A percentile compares a stretch with the other conserved stretches of the same genome.
These are phyloP conservation scores for Colletotrichum musicola DNA, from an alignment of 2,329 filamentous ascomycete genomes.

Conservation along the genomic window DNA sequence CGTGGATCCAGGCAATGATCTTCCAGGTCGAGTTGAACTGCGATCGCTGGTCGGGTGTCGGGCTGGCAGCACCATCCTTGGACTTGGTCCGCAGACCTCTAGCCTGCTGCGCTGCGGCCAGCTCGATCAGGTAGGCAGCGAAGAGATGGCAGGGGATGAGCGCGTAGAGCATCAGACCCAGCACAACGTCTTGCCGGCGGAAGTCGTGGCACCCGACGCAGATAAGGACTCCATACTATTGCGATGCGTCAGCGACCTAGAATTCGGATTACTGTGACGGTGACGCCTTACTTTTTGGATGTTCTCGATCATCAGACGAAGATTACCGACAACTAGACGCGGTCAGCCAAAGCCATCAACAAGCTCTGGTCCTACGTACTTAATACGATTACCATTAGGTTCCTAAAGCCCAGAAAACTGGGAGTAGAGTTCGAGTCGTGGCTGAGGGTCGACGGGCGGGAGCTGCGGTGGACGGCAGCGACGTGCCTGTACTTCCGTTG, in stretches of 20 bases:
- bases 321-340: conserved; percentile 83
- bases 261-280: conserved; percentile 32
- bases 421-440: conserved; percentile 81
- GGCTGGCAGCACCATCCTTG: conserved; percentile 63
- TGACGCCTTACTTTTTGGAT: conserved; percentile 79
- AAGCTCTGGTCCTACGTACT: conserved; percentile 62
- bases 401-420: conserved; percentile 93
- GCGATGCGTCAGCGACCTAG: conserved; percentile 26
- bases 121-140: conserved; percentile 90
- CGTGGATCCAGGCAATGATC: conserved; percentile 83
- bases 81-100: conserved; percentile 72
- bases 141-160: conserved; percentile 92
- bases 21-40: conserved; percentile 84
- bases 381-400: conserved; percentile 94
- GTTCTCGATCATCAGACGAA: conserved; percentile 96
- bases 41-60: conserved; percentile 71
- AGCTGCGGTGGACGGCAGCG: conserved; percentile 82
- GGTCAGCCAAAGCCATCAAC: conserved; percentile 31
- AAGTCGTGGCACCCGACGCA: conserved; percentile 93
- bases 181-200: conserved; percentile 78
- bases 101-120: conserved; percentile 84
- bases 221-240: conserved; percentile 91
- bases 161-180: conserved; percentile 84
- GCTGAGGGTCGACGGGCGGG: conserved; percentile 84
- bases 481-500: conserved; percentile 89